Evolutionary conservation across 768 basidiomycete genomes (phyloP).

Genomic region (Pisolithus albus): DNA sequence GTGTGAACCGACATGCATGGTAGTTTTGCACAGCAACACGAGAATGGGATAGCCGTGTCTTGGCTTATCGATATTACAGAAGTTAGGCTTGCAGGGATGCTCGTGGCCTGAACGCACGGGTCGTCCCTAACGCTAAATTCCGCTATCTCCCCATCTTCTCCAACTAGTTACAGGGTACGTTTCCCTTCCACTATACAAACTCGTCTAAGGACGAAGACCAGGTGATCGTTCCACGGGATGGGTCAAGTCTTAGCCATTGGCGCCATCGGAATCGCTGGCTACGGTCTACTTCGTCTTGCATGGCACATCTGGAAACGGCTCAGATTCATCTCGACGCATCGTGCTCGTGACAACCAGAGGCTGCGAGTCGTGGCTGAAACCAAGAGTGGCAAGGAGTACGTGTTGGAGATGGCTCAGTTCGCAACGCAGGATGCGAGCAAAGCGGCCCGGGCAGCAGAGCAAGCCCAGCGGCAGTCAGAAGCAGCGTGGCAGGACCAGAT

Average conservation of each 20-base stretch:
- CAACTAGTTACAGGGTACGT: too few relatives aligned
- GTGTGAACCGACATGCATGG: too few relatives aligned
- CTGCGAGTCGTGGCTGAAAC: background rate
- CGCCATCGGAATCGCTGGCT: background rate
- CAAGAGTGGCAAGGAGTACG: background rate
- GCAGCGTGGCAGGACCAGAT: background rate
- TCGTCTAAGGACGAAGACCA: background rate
- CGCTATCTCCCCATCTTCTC: too few relatives aligned
- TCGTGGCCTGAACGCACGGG: too few relatives aligned
- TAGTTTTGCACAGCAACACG: too few relatives aligned
- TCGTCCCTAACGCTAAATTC: too few relatives aligned
- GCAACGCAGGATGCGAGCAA: background rate
- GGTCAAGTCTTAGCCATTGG: background rate
- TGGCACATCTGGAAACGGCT: background rate
- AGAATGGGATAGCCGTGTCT: too few relatives aligned
- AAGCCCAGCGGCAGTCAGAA: background rate
- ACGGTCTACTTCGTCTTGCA: background rate
- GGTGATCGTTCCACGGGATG: background rate
- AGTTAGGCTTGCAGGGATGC: too few relatives aligned
- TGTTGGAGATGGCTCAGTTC: background rate
- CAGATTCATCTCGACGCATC: background rate
- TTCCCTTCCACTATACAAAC: background rate
- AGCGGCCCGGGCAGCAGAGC: background rate
- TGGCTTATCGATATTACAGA: too few relatives aligned
- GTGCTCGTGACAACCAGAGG: background rate